Percentiles rank a stretch among this genome's conserved stretches.
Evolutionary conservation across 768 basidiomycete species (phyloP).

Genomic region (Boletus reticuloceps): DNA sequence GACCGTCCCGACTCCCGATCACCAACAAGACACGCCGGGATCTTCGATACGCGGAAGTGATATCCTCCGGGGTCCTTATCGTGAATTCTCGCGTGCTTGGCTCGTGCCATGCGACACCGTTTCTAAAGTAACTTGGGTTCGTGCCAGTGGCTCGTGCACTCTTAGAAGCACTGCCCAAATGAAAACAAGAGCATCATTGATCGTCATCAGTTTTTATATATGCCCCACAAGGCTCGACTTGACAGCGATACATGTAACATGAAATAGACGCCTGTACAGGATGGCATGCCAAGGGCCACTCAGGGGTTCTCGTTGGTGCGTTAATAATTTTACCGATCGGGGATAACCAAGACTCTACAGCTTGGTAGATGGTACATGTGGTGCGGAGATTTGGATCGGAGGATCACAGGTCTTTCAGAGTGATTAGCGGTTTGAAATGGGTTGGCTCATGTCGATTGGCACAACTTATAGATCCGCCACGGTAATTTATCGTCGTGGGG

Average conservation of each 20-base stretch:
- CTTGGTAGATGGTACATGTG: constrained; percentile 17
- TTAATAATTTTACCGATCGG: background rate
- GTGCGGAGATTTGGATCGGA: constrained; percentile 9
- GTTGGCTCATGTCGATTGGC: background rate
- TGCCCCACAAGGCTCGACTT: background rate
- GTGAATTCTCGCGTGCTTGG: constrained; percentile 1
- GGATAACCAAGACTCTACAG: constrained; percentile 15
- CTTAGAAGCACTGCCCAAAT: too few species aligned
- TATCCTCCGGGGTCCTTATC: background rate
- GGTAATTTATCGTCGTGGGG: background rate
- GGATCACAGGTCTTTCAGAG: background rate
- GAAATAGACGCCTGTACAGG: constrained; percentile 24
- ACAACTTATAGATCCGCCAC: background rate
- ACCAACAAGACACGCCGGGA: background rate
- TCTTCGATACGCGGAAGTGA: background rate
- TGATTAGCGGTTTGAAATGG: background rate
- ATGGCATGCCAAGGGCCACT: constrained; percentile 16
- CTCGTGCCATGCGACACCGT: background rate
- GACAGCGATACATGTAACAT: background rate
- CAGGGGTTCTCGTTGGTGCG: background rate
- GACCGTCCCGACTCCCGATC: too few species aligned
- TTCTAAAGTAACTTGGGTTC: too few species aligned
- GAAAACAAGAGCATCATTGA: background rate
- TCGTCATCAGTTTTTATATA: too few species aligned
- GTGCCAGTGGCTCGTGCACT: too few species aligned